These are phyloP conservation scores for Aspergillus versicolor DNA, from an alignment of 2,329 filamentous ascomycete genomes.

Conservation along the genomic window DNA sequence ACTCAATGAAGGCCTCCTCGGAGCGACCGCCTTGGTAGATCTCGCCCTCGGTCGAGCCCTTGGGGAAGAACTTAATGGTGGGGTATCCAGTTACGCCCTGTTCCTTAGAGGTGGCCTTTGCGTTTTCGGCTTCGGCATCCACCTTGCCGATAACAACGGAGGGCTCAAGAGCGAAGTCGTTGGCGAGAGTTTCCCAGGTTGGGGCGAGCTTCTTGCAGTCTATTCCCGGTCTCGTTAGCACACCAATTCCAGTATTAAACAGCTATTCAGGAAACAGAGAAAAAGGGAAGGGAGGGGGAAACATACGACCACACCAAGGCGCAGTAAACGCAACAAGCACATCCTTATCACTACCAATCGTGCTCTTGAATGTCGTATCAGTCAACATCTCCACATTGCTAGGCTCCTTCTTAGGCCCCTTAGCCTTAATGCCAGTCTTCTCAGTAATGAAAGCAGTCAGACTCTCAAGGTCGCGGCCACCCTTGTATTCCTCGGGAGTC, in stretches of 20 bases:
- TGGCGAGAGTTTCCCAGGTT: conserved; percentile 81
- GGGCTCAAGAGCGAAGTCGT: conserved; percentile 74
- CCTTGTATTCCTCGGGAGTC: conserved; percentile 78
- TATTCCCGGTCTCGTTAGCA: conserved; percentile 39
- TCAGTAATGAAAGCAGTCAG: conserved; percentile 76
- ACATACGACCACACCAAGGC: conserved; percentile 97
- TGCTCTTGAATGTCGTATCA: conserved; percentile 73
- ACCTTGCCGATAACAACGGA: conserved; percentile 89
- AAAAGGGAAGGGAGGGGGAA: conserved; percentile 10
- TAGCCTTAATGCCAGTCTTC: conserved; percentile 81
- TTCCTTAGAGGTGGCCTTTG: conserved; percentile 72
- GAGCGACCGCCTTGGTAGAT: conserved; percentile 73
- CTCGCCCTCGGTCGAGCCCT: conserved; percentile 71
- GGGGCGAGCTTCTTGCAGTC: conserved; percentile 97
- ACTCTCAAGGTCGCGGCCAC: conserved; percentile 83
- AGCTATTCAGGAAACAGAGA: neutral
- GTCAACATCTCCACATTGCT: conserved; percentile 78
- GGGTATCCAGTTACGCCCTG: conserved; percentile 85
- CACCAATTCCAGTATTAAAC: neutral
- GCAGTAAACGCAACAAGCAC: conserved; percentile 96
- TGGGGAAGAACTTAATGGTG: conserved; percentile 96
- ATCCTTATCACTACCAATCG: conserved; percentile 80
- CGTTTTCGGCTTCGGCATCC: conserved; percentile 83
- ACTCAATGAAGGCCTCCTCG: conserved; percentile 74
- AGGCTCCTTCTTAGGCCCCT: conserved; percentile 60